A percentile compares a stretch with the other conserved stretches of the same genome.
Conservation (phyloP, 2,329 filamentous ascomycete species). For the Fusarium neocosmosporiellum region DNA sequence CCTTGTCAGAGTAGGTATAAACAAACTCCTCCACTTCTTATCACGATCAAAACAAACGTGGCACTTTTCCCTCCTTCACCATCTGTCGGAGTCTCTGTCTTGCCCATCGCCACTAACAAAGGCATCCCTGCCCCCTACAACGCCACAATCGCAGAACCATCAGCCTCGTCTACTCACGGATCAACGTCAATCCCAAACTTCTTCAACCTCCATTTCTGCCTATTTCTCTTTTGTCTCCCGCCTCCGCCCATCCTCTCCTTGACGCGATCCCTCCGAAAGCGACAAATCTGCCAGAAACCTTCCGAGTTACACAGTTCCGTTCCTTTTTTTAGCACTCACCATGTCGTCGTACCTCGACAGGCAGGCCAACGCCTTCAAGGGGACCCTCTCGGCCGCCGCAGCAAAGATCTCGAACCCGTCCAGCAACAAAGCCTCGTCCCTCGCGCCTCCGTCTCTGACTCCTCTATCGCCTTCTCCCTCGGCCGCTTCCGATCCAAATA, state of each 20-base stretch:
- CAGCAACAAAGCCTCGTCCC: constrained; percentile 48
- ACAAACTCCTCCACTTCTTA: background rate
- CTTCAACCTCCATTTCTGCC: constrained; percentile 24
- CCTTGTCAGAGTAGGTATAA: background rate
- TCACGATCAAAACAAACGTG: background rate
- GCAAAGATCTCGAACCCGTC: constrained; percentile 68
- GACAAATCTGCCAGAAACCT: constrained; percentile 5
- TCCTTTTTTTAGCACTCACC: constrained; percentile 38
- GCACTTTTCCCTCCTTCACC: background rate
- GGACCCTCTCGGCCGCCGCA: constrained; percentile 71
- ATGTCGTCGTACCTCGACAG: constrained; percentile 75
- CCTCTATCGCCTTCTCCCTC: constrained; percentile 73
- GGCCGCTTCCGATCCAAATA: constrained; percentile 68
- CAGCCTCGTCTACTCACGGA: constrained; percentile 40
- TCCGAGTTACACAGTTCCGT: background rate
- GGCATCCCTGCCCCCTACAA: constrained; percentile 5
- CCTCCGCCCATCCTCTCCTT: constrained; percentile 19
- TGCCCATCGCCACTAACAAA: background rate
- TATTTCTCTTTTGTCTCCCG: constrained; percentile 22
- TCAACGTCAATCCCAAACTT: constrained; percentile 35
- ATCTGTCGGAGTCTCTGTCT: background rate
- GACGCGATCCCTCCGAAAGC: constrained; percentile 4
- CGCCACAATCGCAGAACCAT: constrained; percentile 17
- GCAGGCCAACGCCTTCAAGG: constrained; percentile 72
- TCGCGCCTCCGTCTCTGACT: constrained; percentile 54